Conservation (phyloP, 2,329 filamentous ascomycete genomes). For the Blumeriella jaapii region DNA sequence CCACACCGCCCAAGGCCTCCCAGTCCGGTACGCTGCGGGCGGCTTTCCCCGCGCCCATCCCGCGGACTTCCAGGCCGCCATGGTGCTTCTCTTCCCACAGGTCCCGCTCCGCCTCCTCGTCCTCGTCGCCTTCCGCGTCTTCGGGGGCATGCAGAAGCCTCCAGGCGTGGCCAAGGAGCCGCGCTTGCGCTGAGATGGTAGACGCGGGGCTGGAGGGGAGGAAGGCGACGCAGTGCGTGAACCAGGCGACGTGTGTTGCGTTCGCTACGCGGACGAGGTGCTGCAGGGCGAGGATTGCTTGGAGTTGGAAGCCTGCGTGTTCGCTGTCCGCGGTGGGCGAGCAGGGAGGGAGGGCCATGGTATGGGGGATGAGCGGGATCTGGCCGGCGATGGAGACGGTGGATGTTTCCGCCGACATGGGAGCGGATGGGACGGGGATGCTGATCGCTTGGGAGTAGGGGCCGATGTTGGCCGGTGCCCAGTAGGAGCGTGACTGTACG, state of each 20-base stretch:
- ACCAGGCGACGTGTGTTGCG: conserved; percentile 61
- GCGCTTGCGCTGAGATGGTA: conserved; percentile 21
- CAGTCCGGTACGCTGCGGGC: conserved; percentile 38
- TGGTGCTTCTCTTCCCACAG: conserved; percentile 58
- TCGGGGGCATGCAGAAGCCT: conserved; percentile 21
- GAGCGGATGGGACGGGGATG: conserved; percentile 30
- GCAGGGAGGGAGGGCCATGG: conserved; percentile 44
- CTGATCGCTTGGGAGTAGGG: conserved; percentile 87
- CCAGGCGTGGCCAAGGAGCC: conserved; percentile 38
- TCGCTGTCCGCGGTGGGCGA: not conserved
- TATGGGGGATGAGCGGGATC: conserved; percentile 73
- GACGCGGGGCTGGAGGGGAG: conserved; percentile 36
- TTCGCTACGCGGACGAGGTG: conserved; percentile 77
- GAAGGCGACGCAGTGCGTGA: conserved; percentile 67
- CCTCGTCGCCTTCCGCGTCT: conserved; percentile 38
- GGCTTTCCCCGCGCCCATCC: conserved; percentile 14
- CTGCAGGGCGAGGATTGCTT: conserved; percentile 67
- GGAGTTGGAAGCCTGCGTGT: conserved; percentile 34
- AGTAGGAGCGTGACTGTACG: conserved; percentile 89
- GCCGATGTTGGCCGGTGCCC: conserved; percentile 95
- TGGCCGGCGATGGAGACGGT: conserved; percentile 70
- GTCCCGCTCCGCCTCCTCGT: conserved; percentile 45
- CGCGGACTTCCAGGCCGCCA: conserved; percentile 28
- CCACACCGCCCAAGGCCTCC: conserved; percentile 30
- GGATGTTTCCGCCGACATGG: conserved; percentile 12